phyloP scores from a whole-genome alignment of 306 rosid genomes.

The Acmispon strigosus region DNA sequence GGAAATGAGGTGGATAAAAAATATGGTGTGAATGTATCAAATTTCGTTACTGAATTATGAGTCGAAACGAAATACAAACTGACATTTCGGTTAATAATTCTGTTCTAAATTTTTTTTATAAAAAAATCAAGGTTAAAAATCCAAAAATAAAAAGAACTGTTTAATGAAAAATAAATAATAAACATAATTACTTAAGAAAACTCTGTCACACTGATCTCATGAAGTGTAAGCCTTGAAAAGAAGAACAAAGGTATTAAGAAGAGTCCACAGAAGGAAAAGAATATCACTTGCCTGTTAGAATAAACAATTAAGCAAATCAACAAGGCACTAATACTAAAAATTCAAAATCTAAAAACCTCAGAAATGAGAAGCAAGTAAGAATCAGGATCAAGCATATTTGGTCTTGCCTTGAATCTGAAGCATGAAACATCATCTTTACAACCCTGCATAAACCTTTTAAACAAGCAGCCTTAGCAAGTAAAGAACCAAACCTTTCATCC shows the following conservation, averaged over 20 bases:
- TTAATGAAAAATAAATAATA: too few relatives aligned
- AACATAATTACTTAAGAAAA: too few relatives aligned
- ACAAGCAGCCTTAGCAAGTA: constrained; percentile 69
- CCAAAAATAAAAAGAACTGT: too few relatives aligned
- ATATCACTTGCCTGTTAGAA: constrained; percentile 39
- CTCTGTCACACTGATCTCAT: background rate
- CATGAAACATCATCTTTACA: constrained; percentile 64
- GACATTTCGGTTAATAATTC: too few relatives aligned
- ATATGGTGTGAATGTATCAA: too few relatives aligned
- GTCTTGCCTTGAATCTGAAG: constrained; percentile 73
- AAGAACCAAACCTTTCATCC: constrained; percentile 52
- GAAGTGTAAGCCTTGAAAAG: background rate
- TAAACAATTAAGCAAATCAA: constrained; percentile 17
- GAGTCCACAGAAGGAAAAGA: constrained; percentile 48
- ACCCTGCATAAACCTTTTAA: constrained; percentile 36
- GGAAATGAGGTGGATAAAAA: too few relatives aligned
- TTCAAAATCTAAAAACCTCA: background rate
- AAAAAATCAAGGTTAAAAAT: too few relatives aligned
- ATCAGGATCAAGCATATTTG: constrained; percentile 37
- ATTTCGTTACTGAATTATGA: too few relatives aligned
- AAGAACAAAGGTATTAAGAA: background rate
- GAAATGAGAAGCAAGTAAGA: constrained; percentile 57
- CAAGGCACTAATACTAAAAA: constrained; percentile 27
- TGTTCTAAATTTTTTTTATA: too few relatives aligned
- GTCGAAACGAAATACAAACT: too few relatives aligned